Base-by-base conservation (phyloP, 352 stramenopile genomes). In the Globisporangium mamillatum region DNA sequence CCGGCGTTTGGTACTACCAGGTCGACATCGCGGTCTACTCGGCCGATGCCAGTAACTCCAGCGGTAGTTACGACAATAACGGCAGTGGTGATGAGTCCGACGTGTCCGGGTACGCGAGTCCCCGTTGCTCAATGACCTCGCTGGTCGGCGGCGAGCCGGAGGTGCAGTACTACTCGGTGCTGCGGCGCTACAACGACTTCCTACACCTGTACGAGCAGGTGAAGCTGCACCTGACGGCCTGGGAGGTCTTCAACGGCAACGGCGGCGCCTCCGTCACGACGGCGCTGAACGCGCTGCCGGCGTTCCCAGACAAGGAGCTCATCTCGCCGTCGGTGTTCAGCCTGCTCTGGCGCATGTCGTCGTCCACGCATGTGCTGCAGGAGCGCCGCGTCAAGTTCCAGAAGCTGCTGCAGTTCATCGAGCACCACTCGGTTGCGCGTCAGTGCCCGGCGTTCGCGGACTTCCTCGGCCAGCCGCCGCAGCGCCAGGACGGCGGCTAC, bases 101-200 rank as follows among this genome's bases (percentile, higher is more conserved):
- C 3, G 4, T 48, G 22, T 66, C 50, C 4, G 60, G 55, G 4
- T 60, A 61, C 24, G 44, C 65, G 57, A 69, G 55, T 29, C 65
- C 59, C 5, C 58, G 57, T 32, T 63, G 38, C 29, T 69, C 56
- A 27, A 32, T 64, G 14, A 20, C 34, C 16, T 29, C 18, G 7
- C 55, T 32, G 18, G 65, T 25, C 0, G 52, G 54, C 0, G n/a
- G 34, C 0, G 63, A 70, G 50, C 36, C 36, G 0, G 76, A 78
- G 48, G 64, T 79, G 34, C 71, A 84, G 60, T 73, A 81, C 64
- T 92, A 90, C 69, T 88, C 83, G 20, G 77, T 92, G 24, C 70
- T 85, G 34, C 79, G 83, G 18, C 83, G 83, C 34, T 92, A 92
- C 73, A 88, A 70, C 48, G 83, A 92, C 60, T 92, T 90, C 38